phyloP scores from a whole-genome alignment of 2,329 filamentous ascomycete genomes.

The Microdochium trichocladiopsis region DNA sequence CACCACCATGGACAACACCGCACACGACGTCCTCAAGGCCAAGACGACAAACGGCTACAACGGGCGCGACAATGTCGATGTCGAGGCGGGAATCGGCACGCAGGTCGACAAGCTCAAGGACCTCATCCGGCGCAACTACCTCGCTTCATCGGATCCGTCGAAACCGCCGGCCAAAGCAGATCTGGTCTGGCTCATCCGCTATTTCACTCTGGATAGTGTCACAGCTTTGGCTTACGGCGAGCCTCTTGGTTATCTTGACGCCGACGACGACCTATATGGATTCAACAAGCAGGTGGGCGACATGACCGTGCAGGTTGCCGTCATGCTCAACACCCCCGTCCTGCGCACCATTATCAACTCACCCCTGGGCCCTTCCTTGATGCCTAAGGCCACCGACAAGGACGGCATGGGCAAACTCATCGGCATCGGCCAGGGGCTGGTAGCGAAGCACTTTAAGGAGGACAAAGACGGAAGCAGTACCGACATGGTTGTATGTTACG shows the following conservation, averaged over 20 bases:
- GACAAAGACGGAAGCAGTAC: conserved; percentile 1
- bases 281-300: conserved; percentile 9
- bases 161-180: conserved; percentile 5
- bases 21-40: conserved; percentile 14
- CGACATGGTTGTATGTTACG: conserved; percentile 15
- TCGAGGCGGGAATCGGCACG: conserved; percentile 10
- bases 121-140: conserved; percentile 11
- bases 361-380: conserved; percentile 7
- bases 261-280: conserved; percentile 13
- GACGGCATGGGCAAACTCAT: conserved; percentile 10
- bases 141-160: conserved; percentile 1
- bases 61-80: conserved; percentile 10
- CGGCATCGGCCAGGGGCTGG: conserved; percentile 8
- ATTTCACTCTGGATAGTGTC: conserved; percentile 17
- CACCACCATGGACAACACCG: neutral
- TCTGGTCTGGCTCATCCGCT: conserved; percentile 6
- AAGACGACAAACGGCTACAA: conserved; percentile 10
- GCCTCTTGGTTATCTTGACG: conserved; percentile 15
- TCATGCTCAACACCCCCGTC: conserved; percentile 14
- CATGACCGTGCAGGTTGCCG: conserved; percentile 4
- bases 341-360: conserved; percentile 12
- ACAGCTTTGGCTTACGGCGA: conserved; percentile 15
- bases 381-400: conserved; percentile 15
- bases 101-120: conserved; percentile 9
- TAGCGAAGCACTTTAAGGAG: conserved; percentile 7